A percentile compares a stretch with the other conserved stretches of the same genome.
phyloP scores from a whole-genome alignment of 78 protist species.

The Guillardia theta region DNA sequence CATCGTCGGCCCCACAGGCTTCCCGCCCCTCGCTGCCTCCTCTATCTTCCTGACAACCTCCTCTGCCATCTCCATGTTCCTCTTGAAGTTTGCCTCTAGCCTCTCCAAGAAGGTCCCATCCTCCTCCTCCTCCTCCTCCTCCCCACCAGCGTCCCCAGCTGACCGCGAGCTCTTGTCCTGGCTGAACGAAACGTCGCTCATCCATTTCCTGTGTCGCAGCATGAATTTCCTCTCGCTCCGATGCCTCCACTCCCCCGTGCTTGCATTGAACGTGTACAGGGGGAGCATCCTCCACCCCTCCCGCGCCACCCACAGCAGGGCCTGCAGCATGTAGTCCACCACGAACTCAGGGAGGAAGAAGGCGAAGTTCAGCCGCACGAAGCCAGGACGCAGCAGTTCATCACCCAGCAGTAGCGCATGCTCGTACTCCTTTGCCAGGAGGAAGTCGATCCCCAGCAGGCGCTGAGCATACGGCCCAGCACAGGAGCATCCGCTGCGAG shows the following conservation, averaged over 20 bases:
- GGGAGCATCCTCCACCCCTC: constrained; percentile 77
- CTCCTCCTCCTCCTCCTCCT: not conserved
- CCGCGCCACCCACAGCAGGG: constrained; percentile 64
- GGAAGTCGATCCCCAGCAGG: constrained; percentile 70
- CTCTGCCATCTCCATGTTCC: not conserved
- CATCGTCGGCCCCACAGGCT: not conserved
- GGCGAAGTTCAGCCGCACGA: constrained; percentile 45
- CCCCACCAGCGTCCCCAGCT: not conserved
- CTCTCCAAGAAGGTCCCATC: not conserved
- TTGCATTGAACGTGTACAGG: constrained; percentile 54
- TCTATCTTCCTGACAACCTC: not conserved
- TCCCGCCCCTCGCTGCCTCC: not conserved
- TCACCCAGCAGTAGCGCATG: constrained; percentile 28
- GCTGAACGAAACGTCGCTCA: not conserved
- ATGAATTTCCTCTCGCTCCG: not conserved
- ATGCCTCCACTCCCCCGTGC: constrained; percentile 79
- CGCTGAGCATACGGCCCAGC: constrained; percentile 88
- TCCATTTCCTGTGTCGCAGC: not conserved
- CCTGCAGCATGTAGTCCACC: constrained; percentile 39
- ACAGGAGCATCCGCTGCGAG: constrained; percentile 88
- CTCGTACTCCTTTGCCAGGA: not conserved
- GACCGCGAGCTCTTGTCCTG: not conserved
- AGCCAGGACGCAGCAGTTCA: constrained; percentile 64
- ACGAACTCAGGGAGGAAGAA: not conserved
- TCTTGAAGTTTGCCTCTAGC: not conserved